phyloP scores from a whole-genome alignment of 495 filamentous ascomycete genomes.

The Neurospora intermedia region DNA sequence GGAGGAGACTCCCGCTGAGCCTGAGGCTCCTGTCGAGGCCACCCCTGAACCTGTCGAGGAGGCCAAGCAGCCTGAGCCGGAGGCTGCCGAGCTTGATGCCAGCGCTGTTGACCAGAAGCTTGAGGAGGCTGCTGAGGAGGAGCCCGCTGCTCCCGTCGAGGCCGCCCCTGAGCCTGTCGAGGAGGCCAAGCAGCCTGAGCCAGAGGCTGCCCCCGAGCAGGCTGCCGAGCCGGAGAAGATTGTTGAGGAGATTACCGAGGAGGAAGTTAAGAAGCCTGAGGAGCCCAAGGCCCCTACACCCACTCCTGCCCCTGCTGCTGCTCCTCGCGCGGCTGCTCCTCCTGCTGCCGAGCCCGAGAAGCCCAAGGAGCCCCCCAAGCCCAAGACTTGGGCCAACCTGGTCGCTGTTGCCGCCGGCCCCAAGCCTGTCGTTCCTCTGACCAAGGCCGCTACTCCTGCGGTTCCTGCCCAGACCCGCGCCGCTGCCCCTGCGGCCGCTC shows the following conservation, averaged over 20 bases:
- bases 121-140: constrained; percentile 32
- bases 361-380: constrained; percentile 38
- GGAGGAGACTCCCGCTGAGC: constrained; percentile 18
- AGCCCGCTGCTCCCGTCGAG: constrained; percentile 34
- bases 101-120: constrained; percentile 38
- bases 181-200: constrained; percentile 35
- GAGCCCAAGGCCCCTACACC: constrained; percentile 44
- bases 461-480: constrained; percentile 23
- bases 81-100: constrained; percentile 34
- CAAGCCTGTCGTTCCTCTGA: constrained; percentile 33
- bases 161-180: constrained; percentile 33
- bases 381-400: constrained; percentile 88
- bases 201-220: constrained; percentile 24
- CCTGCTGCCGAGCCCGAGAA: constrained; percentile 28
- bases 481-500: constrained; percentile 18
- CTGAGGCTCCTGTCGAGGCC: constrained; percentile 33
- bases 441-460: constrained; percentile 34
- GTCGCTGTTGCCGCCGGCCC: constrained; percentile 37
- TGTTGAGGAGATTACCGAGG: constrained; percentile 34
- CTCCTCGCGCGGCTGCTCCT: constrained; percentile 25
- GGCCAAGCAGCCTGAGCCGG: constrained; percentile 34
- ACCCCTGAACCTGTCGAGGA: constrained; percentile 34
- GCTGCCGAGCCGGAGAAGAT: constrained; percentile 25
- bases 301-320: constrained; percentile 31
- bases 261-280: constrained; percentile 41